Evolutionary conservation across 495 filamentous ascomycete genomes (phyloP).

Genomic region (Letharia lupina): DNA sequence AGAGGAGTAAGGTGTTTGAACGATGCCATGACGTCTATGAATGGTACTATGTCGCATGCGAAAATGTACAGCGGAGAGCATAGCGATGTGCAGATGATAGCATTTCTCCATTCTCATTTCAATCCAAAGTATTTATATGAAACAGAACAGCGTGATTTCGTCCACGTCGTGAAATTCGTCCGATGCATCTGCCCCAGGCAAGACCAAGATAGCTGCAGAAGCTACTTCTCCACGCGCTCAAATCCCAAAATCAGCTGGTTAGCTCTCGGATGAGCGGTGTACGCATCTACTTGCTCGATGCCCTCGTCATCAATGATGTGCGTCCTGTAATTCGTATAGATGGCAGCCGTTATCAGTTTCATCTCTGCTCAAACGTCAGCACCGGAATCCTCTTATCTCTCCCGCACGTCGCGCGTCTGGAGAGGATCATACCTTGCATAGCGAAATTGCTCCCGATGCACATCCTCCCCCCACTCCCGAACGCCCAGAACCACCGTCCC

Average conservation of each 20-base stretch:
- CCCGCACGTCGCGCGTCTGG: too few species aligned
- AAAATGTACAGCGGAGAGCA: slow-evolving; percentile 5
- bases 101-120: background rate
- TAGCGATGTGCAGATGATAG: background rate
- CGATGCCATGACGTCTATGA: slow-evolving; percentile 14
- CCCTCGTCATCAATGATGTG: slow-evolving; percentile 47
- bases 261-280: slow-evolving; percentile 49
- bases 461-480: slow-evolving; percentile 76
- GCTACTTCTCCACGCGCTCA: slow-evolving; percentile 20
- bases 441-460: slow-evolving; percentile 78
- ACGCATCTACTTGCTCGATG: slow-evolving; percentile 59
- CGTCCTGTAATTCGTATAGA: slow-evolving; percentile 61
- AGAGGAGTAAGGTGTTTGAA: background rate
- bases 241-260: slow-evolving; percentile 42
- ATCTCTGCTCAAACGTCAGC: slow-evolving; percentile 31
- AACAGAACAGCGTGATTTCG: background rate
- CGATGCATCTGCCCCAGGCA: background rate
- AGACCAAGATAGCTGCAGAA: background rate
- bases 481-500: slow-evolving; percentile 73
- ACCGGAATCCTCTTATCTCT: background rate
- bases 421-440: slow-evolving; percentile 51
- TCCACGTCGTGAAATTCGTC: background rate
- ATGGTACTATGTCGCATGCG: slow-evolving; percentile 7
- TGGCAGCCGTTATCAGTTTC: slow-evolving; percentile 43
- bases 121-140: background rate